Conservation (phyloP, 306 rosid species). For the Prunus campanulata region DNA sequence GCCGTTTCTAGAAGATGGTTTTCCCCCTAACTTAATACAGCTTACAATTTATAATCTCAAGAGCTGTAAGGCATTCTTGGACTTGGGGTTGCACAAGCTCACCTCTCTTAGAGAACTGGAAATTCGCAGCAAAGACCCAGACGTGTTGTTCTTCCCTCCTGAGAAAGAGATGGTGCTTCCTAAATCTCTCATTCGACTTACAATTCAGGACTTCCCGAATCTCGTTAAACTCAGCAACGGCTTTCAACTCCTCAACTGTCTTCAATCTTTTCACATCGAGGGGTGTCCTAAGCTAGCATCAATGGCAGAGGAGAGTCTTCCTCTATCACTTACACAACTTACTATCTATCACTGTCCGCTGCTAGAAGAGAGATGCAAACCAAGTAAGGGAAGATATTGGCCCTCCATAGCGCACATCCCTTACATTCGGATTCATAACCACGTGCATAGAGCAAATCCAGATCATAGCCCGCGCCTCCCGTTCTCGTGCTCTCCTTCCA, state of each 20-base stretch:
- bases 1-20: background rate
- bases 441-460: background rate
- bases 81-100: slow-evolving; percentile 12
- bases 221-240: background rate
- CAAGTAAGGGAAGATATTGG: background rate
- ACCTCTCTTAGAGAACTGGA: background rate
- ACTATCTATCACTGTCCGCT: accelerated
- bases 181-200: background rate
- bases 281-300: background rate
- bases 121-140: no score
- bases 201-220: background rate
- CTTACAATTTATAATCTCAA: background rate
- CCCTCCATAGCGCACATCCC: background rate
- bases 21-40: background rate
- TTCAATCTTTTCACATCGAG: background rate
- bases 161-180: background rate
- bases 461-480: no score
- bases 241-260: background rate
- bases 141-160: background rate
- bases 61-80: background rate
- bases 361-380: background rate
- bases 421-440: background rate
- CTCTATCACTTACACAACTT: background rate
- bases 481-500: no score
- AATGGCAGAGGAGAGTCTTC: background rate